Conservation (phyloP, 768 basidiomycete species). For the Botryobasidium botryosum region DNA sequence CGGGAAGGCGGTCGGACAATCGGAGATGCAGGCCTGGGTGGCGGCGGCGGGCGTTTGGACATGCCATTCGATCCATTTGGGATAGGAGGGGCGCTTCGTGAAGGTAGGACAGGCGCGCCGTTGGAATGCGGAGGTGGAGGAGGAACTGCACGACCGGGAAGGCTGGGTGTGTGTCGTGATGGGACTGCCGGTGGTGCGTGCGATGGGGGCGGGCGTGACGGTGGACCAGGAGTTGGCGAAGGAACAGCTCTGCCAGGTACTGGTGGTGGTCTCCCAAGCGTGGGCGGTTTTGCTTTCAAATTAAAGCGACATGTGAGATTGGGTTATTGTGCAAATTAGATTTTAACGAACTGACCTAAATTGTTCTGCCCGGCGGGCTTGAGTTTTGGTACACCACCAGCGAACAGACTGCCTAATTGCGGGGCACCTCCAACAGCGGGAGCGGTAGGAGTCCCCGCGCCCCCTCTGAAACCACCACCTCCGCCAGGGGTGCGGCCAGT, state of each 20-base stretch:
- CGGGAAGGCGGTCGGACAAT: no score
- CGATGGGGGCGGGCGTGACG: slow-evolving; percentile 17
- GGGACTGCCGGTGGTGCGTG: slow-evolving; percentile 25
- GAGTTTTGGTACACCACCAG: slow-evolving; percentile 81
- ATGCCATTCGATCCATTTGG: no score
- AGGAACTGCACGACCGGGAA: no score
- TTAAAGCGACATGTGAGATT: no score
- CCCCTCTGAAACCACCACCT: slow-evolving; percentile 25
- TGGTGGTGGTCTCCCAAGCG: slow-evolving; percentile 47
- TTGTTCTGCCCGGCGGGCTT: slow-evolving; percentile 56
- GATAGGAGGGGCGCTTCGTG: no score
- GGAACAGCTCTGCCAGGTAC: slow-evolving; percentile 29
- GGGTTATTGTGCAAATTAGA: no score
- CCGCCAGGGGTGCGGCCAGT: slow-evolving; percentile 23
- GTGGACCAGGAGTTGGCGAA: slow-evolving; percentile 16
- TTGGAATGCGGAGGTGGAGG: no score
- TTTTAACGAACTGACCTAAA: slow-evolving; percentile 37
- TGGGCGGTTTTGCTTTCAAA: slow-evolving; percentile 37
- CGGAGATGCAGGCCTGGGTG: no score
- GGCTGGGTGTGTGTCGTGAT: no score
- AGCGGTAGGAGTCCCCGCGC: slow-evolving; percentile 17
- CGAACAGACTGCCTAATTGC: slow-evolving; percentile 72
- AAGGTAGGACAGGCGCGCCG: no score
- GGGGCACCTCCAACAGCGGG: slow-evolving; percentile 36
- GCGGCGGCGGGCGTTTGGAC: no score